A percentile compares a stretch with the other conserved stretches of the same genome.
phyloP scores from a whole-genome alignment of 192 early-diverging fungal genomes.

The Coemansia sp. region DNA sequence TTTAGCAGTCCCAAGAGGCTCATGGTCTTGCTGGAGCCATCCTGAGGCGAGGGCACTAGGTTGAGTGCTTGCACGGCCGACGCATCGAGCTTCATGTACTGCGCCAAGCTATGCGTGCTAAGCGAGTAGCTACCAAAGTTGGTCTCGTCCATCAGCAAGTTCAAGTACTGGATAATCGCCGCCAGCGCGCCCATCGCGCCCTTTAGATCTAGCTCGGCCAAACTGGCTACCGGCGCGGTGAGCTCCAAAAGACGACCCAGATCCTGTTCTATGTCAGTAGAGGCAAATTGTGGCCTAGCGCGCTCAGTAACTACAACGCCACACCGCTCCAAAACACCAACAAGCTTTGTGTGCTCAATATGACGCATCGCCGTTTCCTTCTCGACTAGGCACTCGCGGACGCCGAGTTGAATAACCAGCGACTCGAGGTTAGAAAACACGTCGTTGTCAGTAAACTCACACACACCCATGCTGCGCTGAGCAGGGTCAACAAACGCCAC shows the following conservation, averaged over 20 bases:
- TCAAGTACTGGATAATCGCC: conserved; percentile 40
- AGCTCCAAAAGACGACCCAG: conserved; percentile 76
- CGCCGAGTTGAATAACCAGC: conserved; percentile 88
- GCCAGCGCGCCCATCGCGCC: conserved; percentile 35
- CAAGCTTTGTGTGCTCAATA: conserved; percentile 73
- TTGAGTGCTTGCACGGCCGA: conserved; percentile 89
- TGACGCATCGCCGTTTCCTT: conserved; percentile 61
- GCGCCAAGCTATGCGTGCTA: conserved; percentile 73
- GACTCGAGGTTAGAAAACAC: conserved; percentile 94
- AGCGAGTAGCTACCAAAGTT: conserved; percentile 83
- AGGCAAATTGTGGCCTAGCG: conserved; percentile 64
- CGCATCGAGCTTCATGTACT: conserved; percentile 92
- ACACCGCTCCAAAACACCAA: conserved; percentile 73
- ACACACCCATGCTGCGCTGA: conserved; percentile 74
- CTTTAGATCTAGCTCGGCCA: conserved; percentile 63
- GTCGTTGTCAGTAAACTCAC: conserved; percentile 94
- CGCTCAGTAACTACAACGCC: conserved; percentile 73
- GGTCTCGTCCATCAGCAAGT: conserved; percentile 75
- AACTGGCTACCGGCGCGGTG: conserved; percentile 65
- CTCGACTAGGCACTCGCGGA: conserved; percentile 88
- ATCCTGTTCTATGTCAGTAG: conserved; percentile 85
- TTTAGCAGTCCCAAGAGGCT: conserved; percentile 84
- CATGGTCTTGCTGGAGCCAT: conserved; percentile 67
- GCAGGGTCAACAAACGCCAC: conserved; percentile 91
- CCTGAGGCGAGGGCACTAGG: conserved; percentile 75